These are phyloP conservation scores for Vigna hirtella DNA, from an alignment of 306 rosid genomes.

Conservation along the genomic window DNA sequence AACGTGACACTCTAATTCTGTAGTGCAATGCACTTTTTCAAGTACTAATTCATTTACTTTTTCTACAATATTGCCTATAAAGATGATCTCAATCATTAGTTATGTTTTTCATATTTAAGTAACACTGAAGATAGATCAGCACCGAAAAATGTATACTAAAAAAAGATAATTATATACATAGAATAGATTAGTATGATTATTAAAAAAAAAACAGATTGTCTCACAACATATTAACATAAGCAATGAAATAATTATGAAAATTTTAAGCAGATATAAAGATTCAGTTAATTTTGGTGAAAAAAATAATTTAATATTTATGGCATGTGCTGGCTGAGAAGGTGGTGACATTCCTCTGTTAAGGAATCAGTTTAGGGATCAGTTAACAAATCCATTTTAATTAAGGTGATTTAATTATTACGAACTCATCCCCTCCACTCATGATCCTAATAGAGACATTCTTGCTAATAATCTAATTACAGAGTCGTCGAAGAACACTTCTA, in stretches of 20 bases:
- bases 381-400: slow-evolving; percentile 62
- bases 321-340: slow-evolving; percentile 45
- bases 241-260: not conserved
- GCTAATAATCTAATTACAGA: slow-evolving; percentile 41
- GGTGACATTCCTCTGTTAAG: slow-evolving; percentile 69
- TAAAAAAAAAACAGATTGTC: too few relatives aligned
- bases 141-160: not conserved
- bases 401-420: slow-evolving; percentile 28
- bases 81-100: slow-evolving; percentile 46
- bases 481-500: slow-evolving; percentile 27
- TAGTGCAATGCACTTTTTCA: slow-evolving; percentile 43
- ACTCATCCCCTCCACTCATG: slow-evolving; percentile 7
- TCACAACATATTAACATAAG: too few relatives aligned
- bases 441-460: slow-evolving; percentile 45
- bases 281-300: not conserved
- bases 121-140: not conserved
- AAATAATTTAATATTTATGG: slow-evolving; percentile 16
- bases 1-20: slow-evolving; percentile 47
- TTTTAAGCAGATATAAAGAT: not conserved
- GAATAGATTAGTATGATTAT: too few relatives aligned
- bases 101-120: slow-evolving; percentile 27
- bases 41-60: slow-evolving; percentile 14
- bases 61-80: not conserved
- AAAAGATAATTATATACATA: not conserved
- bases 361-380: slow-evolving; percentile 95